Percentiles rank a stretch among this genome's conserved stretches.
phyloP scores from a whole-genome alignment of 2,329 filamentous ascomycete genomes.

The Aspergillus piperis region DNA sequence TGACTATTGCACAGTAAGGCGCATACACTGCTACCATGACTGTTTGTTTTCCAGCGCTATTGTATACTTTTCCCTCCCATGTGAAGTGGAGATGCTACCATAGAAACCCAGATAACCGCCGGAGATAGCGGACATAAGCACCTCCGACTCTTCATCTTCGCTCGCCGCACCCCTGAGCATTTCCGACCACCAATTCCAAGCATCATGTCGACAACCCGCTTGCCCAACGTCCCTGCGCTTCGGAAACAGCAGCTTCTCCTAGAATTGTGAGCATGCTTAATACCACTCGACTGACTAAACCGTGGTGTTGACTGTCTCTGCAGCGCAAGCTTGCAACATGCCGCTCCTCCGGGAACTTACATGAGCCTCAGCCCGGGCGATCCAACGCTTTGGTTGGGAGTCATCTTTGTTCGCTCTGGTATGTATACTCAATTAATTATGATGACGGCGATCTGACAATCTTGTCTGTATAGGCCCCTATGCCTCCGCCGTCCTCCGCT shows the following conservation, averaged over 20 bases:
- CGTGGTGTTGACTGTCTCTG: slow-evolving; percentile 6
- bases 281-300: background rate
- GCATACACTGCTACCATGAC: no score
- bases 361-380: slow-evolving; percentile 81
- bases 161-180: background rate
- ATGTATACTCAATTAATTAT: slow-evolving; percentile 18
- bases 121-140: slow-evolving; percentile 19
- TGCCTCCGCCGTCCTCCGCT: slow-evolving; percentile 80
- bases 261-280: slow-evolving; percentile 67
- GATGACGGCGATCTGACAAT: background rate
- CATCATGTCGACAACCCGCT: slow-evolving; percentile 19
- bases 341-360: slow-evolving; percentile 83
- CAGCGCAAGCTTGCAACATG: slow-evolving; percentile 78
- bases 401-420: slow-evolving; percentile 90
- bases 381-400: slow-evolving; percentile 81
- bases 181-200: background rate
- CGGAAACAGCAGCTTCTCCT: slow-evolving; percentile 71
- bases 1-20: background rate
- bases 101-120: background rate
- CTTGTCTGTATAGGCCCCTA: slow-evolving; percentile 69
- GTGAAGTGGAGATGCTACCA: background rate
- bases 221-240: slow-evolving; percentile 4
- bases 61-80: no score
- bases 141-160: background rate
- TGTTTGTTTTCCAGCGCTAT: no score